Evolutionary conservation across 495 filamentous ascomycete genomes (phyloP).

Genomic region (Hypoxylon lienhwacheense): DNA sequence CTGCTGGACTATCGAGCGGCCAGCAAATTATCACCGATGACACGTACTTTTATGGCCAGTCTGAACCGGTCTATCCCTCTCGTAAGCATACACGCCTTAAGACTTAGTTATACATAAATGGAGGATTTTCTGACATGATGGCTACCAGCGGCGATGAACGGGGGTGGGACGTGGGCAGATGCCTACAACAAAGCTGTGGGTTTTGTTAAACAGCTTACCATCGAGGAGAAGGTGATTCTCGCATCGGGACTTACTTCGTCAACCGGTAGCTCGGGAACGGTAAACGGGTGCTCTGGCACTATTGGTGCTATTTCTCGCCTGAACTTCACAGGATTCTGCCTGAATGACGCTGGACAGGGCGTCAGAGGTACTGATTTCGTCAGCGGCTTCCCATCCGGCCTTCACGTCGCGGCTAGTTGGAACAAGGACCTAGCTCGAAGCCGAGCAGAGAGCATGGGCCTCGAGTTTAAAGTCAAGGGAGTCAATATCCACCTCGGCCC

Average conservation of each 20-base stretch:
- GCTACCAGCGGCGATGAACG: conserved; percentile 61
- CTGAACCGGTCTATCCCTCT: conserved; percentile 81
- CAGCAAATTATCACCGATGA: conserved; percentile 46
- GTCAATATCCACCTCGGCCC: conserved; percentile 70
- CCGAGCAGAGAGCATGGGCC: conserved; percentile 54
- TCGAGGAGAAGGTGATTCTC: conserved; percentile 72
- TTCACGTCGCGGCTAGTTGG: conserved; percentile 61
- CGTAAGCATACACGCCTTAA: conserved; percentile 67
- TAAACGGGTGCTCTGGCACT: conserved; percentile 55
- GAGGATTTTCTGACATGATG: conserved; percentile 19
- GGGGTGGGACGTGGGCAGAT: conserved; percentile 63
- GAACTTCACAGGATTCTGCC: conserved; percentile 62
- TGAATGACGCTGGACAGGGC: conserved; percentile 64
- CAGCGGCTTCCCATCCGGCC: conserved; percentile 56
- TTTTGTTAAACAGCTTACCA: conserved; percentile 79
- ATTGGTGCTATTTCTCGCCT: conserved; percentile 54
- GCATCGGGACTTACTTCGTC: conserved; percentile 45
- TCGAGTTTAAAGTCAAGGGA: conserved; percentile 61
- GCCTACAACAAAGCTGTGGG: conserved; percentile 73
- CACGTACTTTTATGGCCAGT: conserved; percentile 56
- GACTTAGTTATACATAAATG: too few species aligned
- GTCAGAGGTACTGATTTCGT: conserved; percentile 62
- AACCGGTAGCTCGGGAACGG: conserved; percentile 35
- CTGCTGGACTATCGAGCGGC: conserved; percentile 14
- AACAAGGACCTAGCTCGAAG: conserved; percentile 53